Percentiles rank a stretch among this genome's conserved stretches.
Evolutionary conservation across 2,329 filamentous ascomycete species (phyloP).

Genomic region (Pseudopithomyces chartarum): DNA sequence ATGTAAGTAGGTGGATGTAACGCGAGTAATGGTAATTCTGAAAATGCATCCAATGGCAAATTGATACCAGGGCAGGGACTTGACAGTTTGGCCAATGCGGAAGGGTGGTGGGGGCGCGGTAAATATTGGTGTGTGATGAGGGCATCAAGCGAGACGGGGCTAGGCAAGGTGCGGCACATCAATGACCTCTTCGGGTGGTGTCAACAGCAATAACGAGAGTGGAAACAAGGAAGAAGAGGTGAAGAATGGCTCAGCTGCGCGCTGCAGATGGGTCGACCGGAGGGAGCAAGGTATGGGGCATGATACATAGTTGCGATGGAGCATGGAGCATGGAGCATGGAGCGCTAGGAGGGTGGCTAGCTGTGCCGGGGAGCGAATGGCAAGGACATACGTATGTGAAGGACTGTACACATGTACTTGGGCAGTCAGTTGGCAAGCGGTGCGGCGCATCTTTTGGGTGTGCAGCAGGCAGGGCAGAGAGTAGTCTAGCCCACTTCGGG

Average conservation of each 20-base stretch:
- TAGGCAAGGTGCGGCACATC: slow-evolving; percentile 28
- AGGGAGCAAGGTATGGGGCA: no score
- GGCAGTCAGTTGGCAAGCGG: slow-evolving; percentile 12
- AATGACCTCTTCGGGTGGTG: slow-evolving; percentile 9
- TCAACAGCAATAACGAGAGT: background rate
- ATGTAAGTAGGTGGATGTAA: background rate
- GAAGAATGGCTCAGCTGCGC: slow-evolving; percentile 2
- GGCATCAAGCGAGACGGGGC: slow-evolving; percentile 16
- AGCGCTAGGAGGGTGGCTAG: slow-evolving; percentile 18
- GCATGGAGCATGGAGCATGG: background rate
- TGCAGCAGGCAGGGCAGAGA: slow-evolving; percentile 1
- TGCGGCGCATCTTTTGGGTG: slow-evolving; percentile 17
- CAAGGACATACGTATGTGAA: slow-evolving; percentile 5
- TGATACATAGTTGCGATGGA: no score
- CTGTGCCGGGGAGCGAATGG: slow-evolving; percentile 28
- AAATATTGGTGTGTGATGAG: slow-evolving; percentile 38
- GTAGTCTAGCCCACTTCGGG: no score
- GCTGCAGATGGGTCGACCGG: no score
- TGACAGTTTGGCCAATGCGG: slow-evolving; percentile 21
- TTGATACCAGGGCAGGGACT: slow-evolving; percentile 13
- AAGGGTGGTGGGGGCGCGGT: slow-evolving; percentile 18
- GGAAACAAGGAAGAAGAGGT: slow-evolving; percentile 1
- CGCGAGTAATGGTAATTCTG: slow-evolving; percentile 7
- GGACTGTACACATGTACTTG: no score
- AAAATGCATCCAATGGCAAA: slow-evolving; percentile 28